Conservation (phyloP, 805 yeast genomes). For the Teunomyces tritomae region DNA sequence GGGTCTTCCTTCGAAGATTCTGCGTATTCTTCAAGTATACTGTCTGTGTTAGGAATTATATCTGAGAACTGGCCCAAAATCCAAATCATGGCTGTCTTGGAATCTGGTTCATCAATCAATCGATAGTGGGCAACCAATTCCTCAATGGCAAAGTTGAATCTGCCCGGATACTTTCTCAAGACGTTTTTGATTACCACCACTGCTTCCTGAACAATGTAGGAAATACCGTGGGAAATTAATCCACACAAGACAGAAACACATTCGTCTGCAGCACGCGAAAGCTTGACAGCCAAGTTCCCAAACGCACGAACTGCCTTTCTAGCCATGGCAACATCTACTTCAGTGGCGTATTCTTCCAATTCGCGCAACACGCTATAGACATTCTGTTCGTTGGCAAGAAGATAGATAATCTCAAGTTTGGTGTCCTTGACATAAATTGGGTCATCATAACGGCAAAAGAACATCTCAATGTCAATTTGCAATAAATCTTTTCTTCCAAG, state of each 20-base stretch:
- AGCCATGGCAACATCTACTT: slow-evolving; percentile 81
- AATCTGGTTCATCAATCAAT: slow-evolving; percentile 67
- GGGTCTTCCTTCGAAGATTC: slow-evolving; percentile 59
- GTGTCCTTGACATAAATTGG: slow-evolving; percentile 88
- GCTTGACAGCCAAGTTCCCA: slow-evolving; percentile 82
- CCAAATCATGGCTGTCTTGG: slow-evolving; percentile 81
- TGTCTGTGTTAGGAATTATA: slow-evolving; percentile 40
- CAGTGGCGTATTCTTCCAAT: slow-evolving; percentile 81
- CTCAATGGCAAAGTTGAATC: slow-evolving; percentile 37
- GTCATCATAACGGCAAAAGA: slow-evolving; percentile 81
- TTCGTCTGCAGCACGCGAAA: slow-evolving; percentile 56
- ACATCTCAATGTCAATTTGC: slow-evolving; percentile 68
- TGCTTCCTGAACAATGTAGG: slow-evolving; percentile 78
- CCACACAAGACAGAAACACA: slow-evolving; percentile 65
- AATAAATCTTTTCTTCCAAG: slow-evolving; percentile 62
- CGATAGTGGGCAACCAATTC: slow-evolving; percentile 34
- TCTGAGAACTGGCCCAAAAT: slow-evolving; percentile 70
- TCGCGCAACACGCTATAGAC: slow-evolving; percentile 65
- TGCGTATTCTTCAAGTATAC: slow-evolving; percentile 42
- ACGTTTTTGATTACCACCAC: slow-evolving; percentile 74
- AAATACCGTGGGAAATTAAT: slow-evolving; percentile 60
- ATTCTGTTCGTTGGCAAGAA: slow-evolving; percentile 67
- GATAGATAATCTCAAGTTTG: slow-evolving; percentile 80
- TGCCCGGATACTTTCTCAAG: slow-evolving; percentile 68
- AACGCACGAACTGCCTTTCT: slow-evolving; percentile 85